A percentile compares a stretch with the other conserved stretches of the same genome.
These are phyloP conservation scores for Leptodontidium sp. DNA, from an alignment of 2,329 filamentous ascomycete species.

Conservation along the genomic window DNA sequence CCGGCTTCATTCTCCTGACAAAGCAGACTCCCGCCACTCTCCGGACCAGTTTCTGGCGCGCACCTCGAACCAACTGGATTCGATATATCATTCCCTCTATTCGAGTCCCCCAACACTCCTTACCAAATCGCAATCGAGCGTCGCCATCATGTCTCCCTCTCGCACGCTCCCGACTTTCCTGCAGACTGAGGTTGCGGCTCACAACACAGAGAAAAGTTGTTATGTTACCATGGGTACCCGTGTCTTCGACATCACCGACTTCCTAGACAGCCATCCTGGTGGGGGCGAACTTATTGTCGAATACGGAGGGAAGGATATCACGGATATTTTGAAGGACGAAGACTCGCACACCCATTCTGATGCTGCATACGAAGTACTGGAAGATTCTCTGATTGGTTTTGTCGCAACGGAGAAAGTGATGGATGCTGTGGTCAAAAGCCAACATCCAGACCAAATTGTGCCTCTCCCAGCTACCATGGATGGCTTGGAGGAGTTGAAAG, in stretches of 20 bases:
- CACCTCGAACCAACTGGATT: not conserved
- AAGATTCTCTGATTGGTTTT: slow-evolving; percentile 87
- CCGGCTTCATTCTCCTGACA: not conserved
- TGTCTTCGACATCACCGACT: slow-evolving; percentile 95
- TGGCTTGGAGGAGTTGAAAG: slow-evolving; percentile 56
- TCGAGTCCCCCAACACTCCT: not conserved
- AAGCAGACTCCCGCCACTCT: not conserved
- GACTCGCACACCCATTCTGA: slow-evolving; percentile 88
- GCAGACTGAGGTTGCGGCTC: slow-evolving; percentile 79
- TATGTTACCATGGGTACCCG: slow-evolving; percentile 91
- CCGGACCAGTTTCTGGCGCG: not conserved
- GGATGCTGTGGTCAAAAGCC: slow-evolving; percentile 49
- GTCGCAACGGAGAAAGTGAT: slow-evolving; percentile 63
- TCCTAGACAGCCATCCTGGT: slow-evolving; percentile 89
- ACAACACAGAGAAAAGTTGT: slow-evolving; percentile 83
- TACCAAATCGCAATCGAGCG: slow-evolving; percentile 5
- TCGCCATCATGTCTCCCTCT: slow-evolving; percentile 70
- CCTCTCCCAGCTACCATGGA: slow-evolving; percentile 59
- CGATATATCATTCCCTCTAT: not conserved
- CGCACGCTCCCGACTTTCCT: slow-evolving; percentile 85
- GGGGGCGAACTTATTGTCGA: slow-evolving; percentile 88
- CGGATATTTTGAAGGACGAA: slow-evolving; percentile 81
- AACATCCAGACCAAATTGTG: slow-evolving; percentile 53
- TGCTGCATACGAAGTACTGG: slow-evolving; percentile 92
- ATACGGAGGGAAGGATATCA: slow-evolving; percentile 88